These are phyloP conservation scores for Fragaria nilgerrensis DNA, from an alignment of 306 rosid genomes.

Conservation along the genomic window DNA sequence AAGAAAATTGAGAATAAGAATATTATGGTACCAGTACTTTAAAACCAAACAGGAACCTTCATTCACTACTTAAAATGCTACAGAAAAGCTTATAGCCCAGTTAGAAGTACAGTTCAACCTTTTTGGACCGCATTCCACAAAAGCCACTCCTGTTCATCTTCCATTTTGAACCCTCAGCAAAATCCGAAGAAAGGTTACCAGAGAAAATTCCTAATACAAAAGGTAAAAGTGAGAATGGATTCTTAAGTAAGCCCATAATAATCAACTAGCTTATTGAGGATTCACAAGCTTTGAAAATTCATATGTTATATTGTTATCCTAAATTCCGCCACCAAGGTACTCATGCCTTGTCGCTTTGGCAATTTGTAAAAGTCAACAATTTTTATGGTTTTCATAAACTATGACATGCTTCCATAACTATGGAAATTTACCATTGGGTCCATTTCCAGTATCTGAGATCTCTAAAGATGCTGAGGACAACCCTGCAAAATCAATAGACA, in stretches of 20 bases:
- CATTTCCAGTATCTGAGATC: conserved; percentile 65
- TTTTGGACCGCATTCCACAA: conserved; percentile 94
- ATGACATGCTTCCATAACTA: not conserved
- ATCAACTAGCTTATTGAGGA: not conserved
- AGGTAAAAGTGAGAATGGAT: conserved; percentile 1
- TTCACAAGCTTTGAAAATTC: conserved; percentile 4
- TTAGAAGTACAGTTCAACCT: conserved; percentile 42
- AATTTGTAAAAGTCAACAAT: not conserved
- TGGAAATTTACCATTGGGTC: conserved; percentile 33
- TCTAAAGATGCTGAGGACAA: conserved; percentile 87
- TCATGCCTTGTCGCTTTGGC: not conserved
- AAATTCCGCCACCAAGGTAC: not conserved
- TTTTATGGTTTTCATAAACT: not conserved
- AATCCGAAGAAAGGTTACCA: conserved; percentile 78
- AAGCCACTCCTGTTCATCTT: conserved; percentile 71
- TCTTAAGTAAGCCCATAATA: not conserved
- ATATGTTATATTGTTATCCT: not conserved
- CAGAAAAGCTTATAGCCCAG: conserved; percentile 8
- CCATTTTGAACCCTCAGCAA: conserved; percentile 61
- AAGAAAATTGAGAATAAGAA: not conserved
- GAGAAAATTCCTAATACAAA: conserved; percentile 63
- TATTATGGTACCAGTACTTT: not conserved
- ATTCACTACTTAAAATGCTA: not conserved
- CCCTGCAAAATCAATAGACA: conserved; percentile 45
- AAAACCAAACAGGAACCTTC: not conserved